Evolutionary conservation across 805 yeast genomes (phyloP), one percentile per base, ranked within the genome.

Genomic region (Kregervanrija delftensis): DNA sequence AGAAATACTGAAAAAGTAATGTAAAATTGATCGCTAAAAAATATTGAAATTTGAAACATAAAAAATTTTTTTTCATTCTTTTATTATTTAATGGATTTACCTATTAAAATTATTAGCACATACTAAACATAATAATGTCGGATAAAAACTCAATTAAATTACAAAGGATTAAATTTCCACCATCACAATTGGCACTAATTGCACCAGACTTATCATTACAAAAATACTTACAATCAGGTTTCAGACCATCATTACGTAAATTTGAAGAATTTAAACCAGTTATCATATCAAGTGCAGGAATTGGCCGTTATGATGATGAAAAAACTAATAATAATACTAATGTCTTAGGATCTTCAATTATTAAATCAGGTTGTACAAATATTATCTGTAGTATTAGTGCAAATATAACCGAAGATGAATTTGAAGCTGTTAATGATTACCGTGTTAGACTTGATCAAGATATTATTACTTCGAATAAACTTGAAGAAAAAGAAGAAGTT

Each of bases 201-300:
- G 87, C 95, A 2, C 96, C 97, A 1, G 96, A 87, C 45, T 60
- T 86, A 11, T 84, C 91, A 5, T 69, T 90, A 37, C 84, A 85
- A 58, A 75, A 95, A 57, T 95, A 88, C 61, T 61, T 90, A 12
- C 74, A 83, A 14, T 67, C 79, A 14, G 91, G 93, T 0, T 57
- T 83, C 16, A 79, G 97, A 50, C 96, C 96, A 9, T 77, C 81
- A 39, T 64, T 82, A 41, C 74, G 96, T 38, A 71, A 72, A 32
- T 78, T 81, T 55, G 76, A 76, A 53, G 96, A 90, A 64, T 85
- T 85, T 63, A 78, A 83, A 51, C 72, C 79, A 2, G 63, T 85
- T 2, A 58, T 66, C 11, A 61, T 79, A 17, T 59, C 47, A 37
- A 62, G 31, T 47, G 74, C 60, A 51, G 79, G 63, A 57, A 53